These are phyloP conservation scores for Crithidia bombi DNA, from an alignment of 208 protist genomes.

Conservation along the genomic window DNA sequence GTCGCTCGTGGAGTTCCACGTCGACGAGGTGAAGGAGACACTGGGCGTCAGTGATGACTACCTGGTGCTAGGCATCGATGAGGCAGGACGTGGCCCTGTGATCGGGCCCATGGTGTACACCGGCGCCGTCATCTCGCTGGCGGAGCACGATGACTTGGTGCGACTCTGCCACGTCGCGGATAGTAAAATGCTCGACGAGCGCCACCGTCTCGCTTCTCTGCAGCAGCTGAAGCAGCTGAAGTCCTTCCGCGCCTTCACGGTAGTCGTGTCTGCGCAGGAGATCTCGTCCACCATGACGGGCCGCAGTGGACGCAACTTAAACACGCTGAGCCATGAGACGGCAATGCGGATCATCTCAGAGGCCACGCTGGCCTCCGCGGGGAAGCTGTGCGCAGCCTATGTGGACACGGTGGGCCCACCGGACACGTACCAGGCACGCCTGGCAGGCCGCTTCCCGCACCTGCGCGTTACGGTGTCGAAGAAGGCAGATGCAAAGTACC, in stretches of 20 bases:
- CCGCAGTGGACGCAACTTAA: slow-evolving; percentile 75
- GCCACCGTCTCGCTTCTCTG: slow-evolving; percentile 58
- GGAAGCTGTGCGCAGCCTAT: slow-evolving; percentile 87
- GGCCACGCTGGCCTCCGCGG: slow-evolving; percentile 67
- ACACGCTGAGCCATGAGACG: slow-evolving; percentile 89
- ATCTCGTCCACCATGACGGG: slow-evolving; percentile 84
- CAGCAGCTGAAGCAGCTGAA: slow-evolving; percentile 58
- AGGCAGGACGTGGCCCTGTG: slow-evolving; percentile 95
- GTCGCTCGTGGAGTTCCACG: slow-evolving; percentile 64
- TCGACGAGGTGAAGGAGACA: slow-evolving; percentile 58
- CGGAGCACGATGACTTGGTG: slow-evolving; percentile 76
- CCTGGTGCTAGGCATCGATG: slow-evolving; percentile 94
- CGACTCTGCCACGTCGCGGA: slow-evolving; percentile 86
- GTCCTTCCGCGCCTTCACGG: slow-evolving; percentile 71
- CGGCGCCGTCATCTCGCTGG: slow-evolving; percentile 72
- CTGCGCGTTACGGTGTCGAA: slow-evolving; percentile 84
- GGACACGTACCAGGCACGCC: slow-evolving; percentile 73
- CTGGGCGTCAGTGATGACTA: slow-evolving; percentile 54
- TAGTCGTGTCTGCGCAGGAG: slow-evolving; percentile 59
- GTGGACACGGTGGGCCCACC: slow-evolving; percentile 94
- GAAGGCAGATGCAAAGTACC: slow-evolving; percentile 93
- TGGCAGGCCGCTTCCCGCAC: slow-evolving; percentile 85
- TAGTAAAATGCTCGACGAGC: slow-evolving; percentile 81
- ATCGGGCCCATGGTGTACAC: slow-evolving; percentile 96
- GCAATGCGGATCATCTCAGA: slow-evolving; percentile 84